These are phyloP conservation scores for Apiospora malaysiana DNA, from an alignment of 2,329 filamentous ascomycete genomes.

Conservation along the genomic window DNA sequence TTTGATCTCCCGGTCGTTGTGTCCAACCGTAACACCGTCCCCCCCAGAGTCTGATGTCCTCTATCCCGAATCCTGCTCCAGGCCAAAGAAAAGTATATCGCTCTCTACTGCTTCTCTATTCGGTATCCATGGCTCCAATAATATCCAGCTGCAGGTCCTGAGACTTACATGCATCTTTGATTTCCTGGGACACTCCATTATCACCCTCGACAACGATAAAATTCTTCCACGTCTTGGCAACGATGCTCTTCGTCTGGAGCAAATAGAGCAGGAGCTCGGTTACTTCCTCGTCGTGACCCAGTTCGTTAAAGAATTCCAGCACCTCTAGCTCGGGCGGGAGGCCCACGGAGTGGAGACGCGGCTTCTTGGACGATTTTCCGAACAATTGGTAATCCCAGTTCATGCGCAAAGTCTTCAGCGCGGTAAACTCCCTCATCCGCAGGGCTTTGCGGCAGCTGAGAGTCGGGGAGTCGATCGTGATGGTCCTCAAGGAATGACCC, in stretches of 20 bases:
- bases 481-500: conserved; percentile 48
- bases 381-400: conserved; percentile 57
- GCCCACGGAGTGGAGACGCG: conserved; percentile 52
- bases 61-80: neutral
- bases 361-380: conserved; percentile 50
- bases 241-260: conserved; percentile 45
- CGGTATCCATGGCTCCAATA: conserved; percentile 23
- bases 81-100: neutral
- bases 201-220: conserved; percentile 46
- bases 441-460: conserved; percentile 48
- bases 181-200: conserved; percentile 40
- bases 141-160: conserved; percentile 40
- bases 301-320: conserved; percentile 52
- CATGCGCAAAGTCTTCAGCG: conserved; percentile 47
- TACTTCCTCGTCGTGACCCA: conserved; percentile 54
- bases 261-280: conserved; percentile 50
- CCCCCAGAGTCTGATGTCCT: neutral
- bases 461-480: conserved; percentile 52
- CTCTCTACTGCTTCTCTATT: conserved; percentile 1
- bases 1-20: too few species aligned
- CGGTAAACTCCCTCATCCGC: conserved; percentile 50
- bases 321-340: conserved; percentile 52
- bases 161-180: conserved; percentile 43
- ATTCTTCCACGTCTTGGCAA: conserved; percentile 45
- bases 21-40: neutral